Evolutionary conservation across 441 rosid species (phyloP), one percentile per base, ranked within the genome.

Genomic region (Erodium texanum): DNA sequence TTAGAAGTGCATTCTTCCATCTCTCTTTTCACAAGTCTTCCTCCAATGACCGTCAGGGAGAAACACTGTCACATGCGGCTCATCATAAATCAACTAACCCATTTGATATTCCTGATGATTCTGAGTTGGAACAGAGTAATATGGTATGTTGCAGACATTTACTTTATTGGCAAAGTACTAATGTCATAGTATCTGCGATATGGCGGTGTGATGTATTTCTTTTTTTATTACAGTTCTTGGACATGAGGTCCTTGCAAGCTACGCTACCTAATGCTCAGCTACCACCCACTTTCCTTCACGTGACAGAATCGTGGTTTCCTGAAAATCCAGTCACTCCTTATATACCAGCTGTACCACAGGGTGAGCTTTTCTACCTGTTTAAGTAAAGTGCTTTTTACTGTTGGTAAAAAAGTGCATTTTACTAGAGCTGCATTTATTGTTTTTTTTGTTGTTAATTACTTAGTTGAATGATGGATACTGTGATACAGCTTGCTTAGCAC

Each of bases 231-330:
- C 89, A 93, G 97, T 89, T 89, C 83, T 50, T 90, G 85, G 92
- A 86, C 79, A 83, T 87, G 92, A 74, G 88, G 76, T 83, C 95
- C 29, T 71, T 90, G 70, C 93, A 89, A 74, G 79, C 84, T 64
- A 80, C 87, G 41, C 80, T 93, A 68, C 98, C 97, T 2, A 79
- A 78, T 76, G 73, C 77, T 48, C 82, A 85, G 41, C 80, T 93
- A 68, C 77, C 86, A 15, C 68, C 92, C 38, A 29, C 75, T 68
- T 83, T 86, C 80, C 71, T 79, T 65, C 79, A 78, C 70, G 83
- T 74, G 68, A 65, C 81, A 62, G 83, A 85, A 64, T 80, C 90
- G 41, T 89, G 96, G 99, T 86, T 87, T 75, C 76, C 90, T 50
- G 83, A 75, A 79, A 89, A 89, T 71, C 79, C 89, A 64, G 75